These are phyloP conservation scores for Kokia cookei DNA, from an alignment of 441 rosid genomes.

Conservation along the genomic window DNA sequence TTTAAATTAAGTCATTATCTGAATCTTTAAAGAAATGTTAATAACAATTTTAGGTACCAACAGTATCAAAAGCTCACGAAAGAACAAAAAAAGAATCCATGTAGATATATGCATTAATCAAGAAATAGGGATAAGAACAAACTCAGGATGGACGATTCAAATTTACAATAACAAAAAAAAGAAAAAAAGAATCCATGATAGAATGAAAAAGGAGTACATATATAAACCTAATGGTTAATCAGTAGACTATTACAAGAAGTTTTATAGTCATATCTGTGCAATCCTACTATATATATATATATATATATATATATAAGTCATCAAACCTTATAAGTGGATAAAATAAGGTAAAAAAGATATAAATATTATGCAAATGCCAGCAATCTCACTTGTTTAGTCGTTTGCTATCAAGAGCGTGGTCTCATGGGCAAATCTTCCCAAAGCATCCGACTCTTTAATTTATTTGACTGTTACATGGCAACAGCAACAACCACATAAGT, in stretches of 20 bases:
- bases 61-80: neutral
- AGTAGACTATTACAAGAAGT: neutral
- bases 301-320: neutral
- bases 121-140: neutral
- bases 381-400: neutral
- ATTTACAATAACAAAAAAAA: neutral
- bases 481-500: slow-evolving; percentile 16
- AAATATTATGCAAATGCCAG: too few species aligned
- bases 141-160: neutral
- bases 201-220: neutral
- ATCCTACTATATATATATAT: neutral
- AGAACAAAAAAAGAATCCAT: neutral
- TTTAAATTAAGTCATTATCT: neutral
- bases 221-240: neutral
- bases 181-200: neutral
- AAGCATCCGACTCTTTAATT: neutral
- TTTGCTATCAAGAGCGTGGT: neutral
- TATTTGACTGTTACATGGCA: slow-evolving; percentile 12
- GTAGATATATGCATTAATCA: neutral
- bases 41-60: neutral
- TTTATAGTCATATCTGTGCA: neutral
- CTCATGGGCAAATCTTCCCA: slow-evolving; percentile 8
- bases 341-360: too few species aligned
- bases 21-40: neutral
- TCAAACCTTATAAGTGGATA: neutral